A percentile compares a stretch with the other conserved stretches of the same genome.
These are phyloP conservation scores for Rhododendron vialii DNA, from an alignment of 148 eudicot species.

Conservation along the genomic window DNA sequence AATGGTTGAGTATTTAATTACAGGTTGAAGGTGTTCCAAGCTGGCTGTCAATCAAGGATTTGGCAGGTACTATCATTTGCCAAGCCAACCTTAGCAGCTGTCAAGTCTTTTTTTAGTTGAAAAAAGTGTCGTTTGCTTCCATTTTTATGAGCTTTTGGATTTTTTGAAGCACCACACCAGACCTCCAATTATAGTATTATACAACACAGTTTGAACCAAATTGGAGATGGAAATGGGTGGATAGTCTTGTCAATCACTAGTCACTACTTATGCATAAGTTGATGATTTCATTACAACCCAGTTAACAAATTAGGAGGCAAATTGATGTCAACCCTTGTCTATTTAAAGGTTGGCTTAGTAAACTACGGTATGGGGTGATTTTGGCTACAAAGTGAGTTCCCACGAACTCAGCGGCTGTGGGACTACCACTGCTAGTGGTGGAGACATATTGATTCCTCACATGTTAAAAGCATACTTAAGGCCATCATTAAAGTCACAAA, in stretches of 20 bases:
- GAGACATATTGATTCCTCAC: constrained; percentile 38
- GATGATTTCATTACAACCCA: not conserved
- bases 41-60: no score
- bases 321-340: not conserved
- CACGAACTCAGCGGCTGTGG: constrained; percentile 2
- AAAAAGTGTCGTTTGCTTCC: no score
- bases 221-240: not conserved
- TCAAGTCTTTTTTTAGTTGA: no score
- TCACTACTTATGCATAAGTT: not conserved
- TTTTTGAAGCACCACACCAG: no score
- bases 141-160: no score
- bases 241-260: not conserved
- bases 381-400: constrained; percentile 1
- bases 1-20: no score
- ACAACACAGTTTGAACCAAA: no score
- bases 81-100: no score
- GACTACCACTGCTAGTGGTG: constrained; percentile 7
- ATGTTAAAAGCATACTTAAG: constrained; percentile 42
- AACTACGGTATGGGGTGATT: not conserved
- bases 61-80: no score
- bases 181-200: no score
- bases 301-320: not conserved
- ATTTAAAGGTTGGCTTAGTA: not conserved
- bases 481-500: constrained; percentile 41
- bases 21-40: no score